phyloP scores from a whole-genome alignment of 2,329 filamentous ascomycete species.

The Amphichorda felina region DNA sequence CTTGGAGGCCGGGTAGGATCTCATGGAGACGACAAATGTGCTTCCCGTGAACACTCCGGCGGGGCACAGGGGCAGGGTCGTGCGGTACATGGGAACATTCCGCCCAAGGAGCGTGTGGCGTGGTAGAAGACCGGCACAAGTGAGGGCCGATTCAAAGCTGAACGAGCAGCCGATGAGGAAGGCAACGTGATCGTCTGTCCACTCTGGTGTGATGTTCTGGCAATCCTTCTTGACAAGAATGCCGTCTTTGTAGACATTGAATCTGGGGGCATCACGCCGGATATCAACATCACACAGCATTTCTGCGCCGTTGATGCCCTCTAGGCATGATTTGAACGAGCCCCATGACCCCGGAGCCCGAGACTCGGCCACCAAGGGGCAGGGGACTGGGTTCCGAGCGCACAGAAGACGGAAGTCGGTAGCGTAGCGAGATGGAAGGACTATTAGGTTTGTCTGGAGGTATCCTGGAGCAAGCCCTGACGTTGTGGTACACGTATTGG shows the following conservation, averaged over 20 bases:
- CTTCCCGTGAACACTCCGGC: conserved; percentile 43
- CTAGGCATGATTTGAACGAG: conserved; percentile 19
- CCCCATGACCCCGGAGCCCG: conserved; percentile 26
- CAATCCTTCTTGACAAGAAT: conserved; percentile 23
- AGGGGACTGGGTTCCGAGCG: conserved; percentile 48
- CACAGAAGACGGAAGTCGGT: conserved; percentile 46
- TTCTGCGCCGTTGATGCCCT: conserved; percentile 7
- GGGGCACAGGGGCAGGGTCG: conserved; percentile 40
- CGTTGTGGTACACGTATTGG: conserved; percentile 25
- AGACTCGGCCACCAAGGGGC: conserved; percentile 46
- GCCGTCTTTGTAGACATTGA: conserved; percentile 43
- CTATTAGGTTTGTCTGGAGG: conserved; percentile 51
- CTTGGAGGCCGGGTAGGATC: conserved; percentile 37
- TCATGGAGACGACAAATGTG: conserved; percentile 52
- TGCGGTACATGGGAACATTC: conserved; percentile 52
- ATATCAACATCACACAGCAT: conserved; percentile 37
- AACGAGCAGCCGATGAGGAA: conserved; percentile 55
- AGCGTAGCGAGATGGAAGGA: conserved; percentile 45
- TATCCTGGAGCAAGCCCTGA: conserved; percentile 41
- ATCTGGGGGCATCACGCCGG: conserved; percentile 43
- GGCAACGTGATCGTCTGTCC: conserved; percentile 46
- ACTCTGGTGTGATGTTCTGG: conserved; percentile 33
- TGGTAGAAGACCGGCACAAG: conserved; percentile 34
- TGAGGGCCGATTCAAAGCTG: conserved; percentile 48
- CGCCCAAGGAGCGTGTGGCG: conserved; percentile 33